A percentile compares a stretch with the other conserved stretches of the same genome.
These are phyloP conservation scores for Trifolium fragiferum DNA, from an alignment of 306 rosid genomes.

Conservation along the genomic window DNA sequence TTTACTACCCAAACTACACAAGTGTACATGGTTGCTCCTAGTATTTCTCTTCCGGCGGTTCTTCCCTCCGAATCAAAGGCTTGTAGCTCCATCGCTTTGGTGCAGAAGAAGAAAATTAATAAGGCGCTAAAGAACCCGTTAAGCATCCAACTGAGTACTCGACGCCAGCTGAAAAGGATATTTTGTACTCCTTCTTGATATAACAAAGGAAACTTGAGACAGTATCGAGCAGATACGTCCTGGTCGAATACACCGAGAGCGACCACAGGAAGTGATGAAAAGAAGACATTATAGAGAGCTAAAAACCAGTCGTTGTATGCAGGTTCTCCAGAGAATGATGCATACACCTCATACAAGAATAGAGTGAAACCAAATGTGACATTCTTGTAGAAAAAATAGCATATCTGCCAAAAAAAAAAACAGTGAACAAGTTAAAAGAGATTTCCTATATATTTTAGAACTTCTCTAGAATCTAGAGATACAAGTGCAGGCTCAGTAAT, in stretches of 20 bases:
- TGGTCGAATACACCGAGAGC: conserved; percentile 95
- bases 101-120: conserved; percentile 78
- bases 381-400: conserved; percentile 98
- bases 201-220: conserved; percentile 78
- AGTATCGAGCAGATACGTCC: conserved; percentile 86
- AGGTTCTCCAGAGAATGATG: conserved; percentile 87
- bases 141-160: conserved; percentile 88
- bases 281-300: conserved; percentile 81
- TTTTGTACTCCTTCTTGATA: conserved; percentile 87
- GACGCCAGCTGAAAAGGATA: conserved; percentile 86
- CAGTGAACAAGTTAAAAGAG: conserved; percentile 35
- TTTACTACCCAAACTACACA: conserved; percentile 95
- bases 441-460: too few species aligned
- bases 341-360: conserved; percentile 83
- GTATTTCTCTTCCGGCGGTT: conserved; percentile 79
- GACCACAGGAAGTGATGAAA: conserved; percentile 90
- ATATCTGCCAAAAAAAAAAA: conserved; percentile 66
- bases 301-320: conserved; percentile 96
- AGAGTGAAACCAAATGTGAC: conserved; percentile 87
- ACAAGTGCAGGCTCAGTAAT: not conserved
- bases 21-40: conserved; percentile 84
- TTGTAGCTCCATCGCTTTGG: conserved; percentile 62
- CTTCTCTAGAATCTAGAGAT: conserved; percentile 27
- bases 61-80: conserved; percentile 74
- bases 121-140: conserved; percentile 74